phyloP scores from a whole-genome alignment of 2,329 filamentous ascomycete species.

The Hawksworthiomyces lignivorus region DNA sequence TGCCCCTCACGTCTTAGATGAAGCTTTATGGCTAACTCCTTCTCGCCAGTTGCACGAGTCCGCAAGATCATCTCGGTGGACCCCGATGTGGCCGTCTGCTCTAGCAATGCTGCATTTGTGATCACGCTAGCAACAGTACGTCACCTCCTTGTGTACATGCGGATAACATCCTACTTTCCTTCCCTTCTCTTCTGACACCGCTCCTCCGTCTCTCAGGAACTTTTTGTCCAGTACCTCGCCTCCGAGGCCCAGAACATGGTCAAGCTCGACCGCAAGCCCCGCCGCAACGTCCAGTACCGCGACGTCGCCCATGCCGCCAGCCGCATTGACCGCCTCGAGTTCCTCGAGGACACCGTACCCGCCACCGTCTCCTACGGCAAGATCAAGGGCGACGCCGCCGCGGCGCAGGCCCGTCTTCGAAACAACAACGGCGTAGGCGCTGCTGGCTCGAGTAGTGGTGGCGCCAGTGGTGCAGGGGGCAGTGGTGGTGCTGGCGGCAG shows the following conservation, averaged over 20 bases:
- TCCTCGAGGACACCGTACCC: constrained; percentile 84
- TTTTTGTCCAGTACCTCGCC: constrained; percentile 90
- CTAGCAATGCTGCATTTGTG: constrained; percentile 88
- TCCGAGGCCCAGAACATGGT: constrained; percentile 80
- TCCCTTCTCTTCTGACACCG: neutral
- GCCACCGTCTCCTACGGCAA: constrained; percentile 75
- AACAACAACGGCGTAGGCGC: neutral
- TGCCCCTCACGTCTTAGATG: no score
- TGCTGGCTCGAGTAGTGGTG: constrained; percentile 1
- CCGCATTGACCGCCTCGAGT: constrained; percentile 89
- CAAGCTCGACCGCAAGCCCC: constrained; percentile 83
- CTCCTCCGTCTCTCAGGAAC: constrained; percentile 50
- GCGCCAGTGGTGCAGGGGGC: neutral
- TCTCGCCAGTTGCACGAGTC: constrained; percentile 76
- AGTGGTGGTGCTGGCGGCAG: neutral
- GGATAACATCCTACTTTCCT: neutral
- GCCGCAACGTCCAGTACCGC: constrained; percentile 91
- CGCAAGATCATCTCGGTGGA: constrained; percentile 93
- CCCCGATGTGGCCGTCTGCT: constrained; percentile 76
- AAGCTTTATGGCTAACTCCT: no score
- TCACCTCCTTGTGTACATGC: neutral
- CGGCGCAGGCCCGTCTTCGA: constrained; percentile 40
- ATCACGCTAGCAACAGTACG: constrained; percentile 81
- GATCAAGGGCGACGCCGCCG: constrained; percentile 57
- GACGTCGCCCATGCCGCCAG: constrained; percentile 83